Conservation (phyloP, 495 filamentous ascomycete species). For the Achaetomiella virescens region DNA sequence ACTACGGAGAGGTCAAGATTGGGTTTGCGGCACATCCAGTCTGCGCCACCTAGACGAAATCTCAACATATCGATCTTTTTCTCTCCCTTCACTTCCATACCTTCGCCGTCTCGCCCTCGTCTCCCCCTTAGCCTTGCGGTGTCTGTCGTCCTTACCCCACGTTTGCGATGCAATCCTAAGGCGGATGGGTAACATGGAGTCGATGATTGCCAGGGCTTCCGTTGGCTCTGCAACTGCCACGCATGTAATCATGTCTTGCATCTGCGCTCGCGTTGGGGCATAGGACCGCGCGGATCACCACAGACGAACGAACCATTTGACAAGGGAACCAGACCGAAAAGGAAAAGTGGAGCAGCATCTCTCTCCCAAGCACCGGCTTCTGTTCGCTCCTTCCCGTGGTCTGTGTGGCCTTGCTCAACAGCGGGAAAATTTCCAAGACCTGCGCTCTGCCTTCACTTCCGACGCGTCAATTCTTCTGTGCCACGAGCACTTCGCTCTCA, state of each 20-base stretch:
- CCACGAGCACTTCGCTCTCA: neutral
- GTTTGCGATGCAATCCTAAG: neutral
- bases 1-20: neutral
- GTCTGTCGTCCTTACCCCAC: neutral
- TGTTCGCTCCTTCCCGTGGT: neutral
- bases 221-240: constrained; percentile 21
- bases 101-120: neutral
- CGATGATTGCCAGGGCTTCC: neutral
- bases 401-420: constrained; percentile 6
- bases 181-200: neutral
- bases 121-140: too few relatives aligned
- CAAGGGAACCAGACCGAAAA: constrained; percentile 11
- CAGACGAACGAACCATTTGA: constrained; percentile 1
- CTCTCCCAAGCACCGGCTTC: neutral
- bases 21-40: neutral
- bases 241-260: constrained; percentile 16
- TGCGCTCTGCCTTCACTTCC: neutral
- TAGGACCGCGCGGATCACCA: constrained; percentile 3
- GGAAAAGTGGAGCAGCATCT: neutral
- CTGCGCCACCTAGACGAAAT: neutral
- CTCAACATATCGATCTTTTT: constrained; percentile 1
- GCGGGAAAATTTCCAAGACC: neutral
- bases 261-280: neutral
- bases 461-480: neutral
- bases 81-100: neutral